phyloP scores from a whole-genome alignment of 2,329 filamentous ascomycete genomes.

The Hansfordia pulvinata region DNA sequence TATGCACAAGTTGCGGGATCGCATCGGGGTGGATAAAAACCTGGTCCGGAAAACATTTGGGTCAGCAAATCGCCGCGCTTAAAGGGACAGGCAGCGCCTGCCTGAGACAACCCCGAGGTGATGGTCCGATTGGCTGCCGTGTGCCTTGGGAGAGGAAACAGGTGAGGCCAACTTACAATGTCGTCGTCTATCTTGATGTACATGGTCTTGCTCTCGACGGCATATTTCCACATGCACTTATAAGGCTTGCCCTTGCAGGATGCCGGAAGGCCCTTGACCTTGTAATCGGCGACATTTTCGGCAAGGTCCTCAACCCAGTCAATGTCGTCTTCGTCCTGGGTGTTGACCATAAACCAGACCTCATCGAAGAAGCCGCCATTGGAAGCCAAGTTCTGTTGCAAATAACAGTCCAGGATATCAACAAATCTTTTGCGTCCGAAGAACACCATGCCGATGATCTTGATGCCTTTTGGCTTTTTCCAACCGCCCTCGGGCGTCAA shows the following conservation, averaged over 20 bases:
- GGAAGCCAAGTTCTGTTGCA: constrained; percentile 26
- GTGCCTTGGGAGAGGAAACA: background rate
- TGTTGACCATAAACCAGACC: constrained; percentile 28
- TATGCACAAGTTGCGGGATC: constrained; percentile 38
- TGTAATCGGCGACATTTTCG: constrained; percentile 21
- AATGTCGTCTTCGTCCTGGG: constrained; percentile 22
- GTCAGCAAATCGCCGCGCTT: constrained; percentile 1
- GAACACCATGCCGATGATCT: constrained; percentile 31
- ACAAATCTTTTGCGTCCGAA: constrained; percentile 28
- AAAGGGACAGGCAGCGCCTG: background rate
- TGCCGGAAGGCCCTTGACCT: constrained; percentile 16
- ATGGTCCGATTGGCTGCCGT: no score
- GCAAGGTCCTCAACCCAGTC: constrained; percentile 24
- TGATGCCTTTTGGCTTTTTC: constrained; percentile 15
- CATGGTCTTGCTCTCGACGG: constrained; percentile 19
- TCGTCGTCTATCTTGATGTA: constrained; percentile 32
- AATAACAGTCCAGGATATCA: constrained; percentile 31
- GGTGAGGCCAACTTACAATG: constrained; percentile 18
- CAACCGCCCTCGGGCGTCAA: constrained; percentile 14
- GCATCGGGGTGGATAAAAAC: constrained; percentile 19
- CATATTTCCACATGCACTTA: constrained; percentile 19
- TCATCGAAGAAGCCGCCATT: constrained; percentile 30
- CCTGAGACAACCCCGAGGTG: no score
- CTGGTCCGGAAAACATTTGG: constrained; percentile 5
- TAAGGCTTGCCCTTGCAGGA: constrained; percentile 16